These are phyloP conservation scores for Malassezia obtusa DNA, from an alignment of 1,284 basidiomycete species.

Conservation along the genomic window DNA sequence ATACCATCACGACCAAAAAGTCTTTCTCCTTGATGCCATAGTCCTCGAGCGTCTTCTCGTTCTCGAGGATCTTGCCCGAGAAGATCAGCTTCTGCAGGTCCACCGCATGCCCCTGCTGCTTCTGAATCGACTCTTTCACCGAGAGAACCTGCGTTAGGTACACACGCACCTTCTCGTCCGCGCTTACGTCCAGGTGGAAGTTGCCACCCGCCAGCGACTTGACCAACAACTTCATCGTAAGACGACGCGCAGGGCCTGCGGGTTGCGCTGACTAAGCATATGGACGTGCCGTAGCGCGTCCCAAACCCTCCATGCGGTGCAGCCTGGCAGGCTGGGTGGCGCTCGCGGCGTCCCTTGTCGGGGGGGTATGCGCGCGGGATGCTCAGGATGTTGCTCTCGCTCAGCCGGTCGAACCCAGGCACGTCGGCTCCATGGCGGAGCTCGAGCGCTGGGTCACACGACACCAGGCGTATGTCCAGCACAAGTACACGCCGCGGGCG, in stretches of 20 bases:
- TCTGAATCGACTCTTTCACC: conserved; percentile 77
- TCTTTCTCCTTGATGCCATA: conserved; percentile 97
- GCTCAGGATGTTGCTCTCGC: no score
- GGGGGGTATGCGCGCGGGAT: no score
- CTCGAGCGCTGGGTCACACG: not conserved
- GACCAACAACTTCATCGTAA: conserved; percentile 43
- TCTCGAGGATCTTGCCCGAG: conserved; percentile 82
- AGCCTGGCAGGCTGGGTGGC: no score
- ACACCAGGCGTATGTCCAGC: not conserved
- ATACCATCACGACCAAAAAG: conserved; percentile 95
- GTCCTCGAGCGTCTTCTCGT: conserved; percentile 76
- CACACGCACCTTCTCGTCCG: conserved; percentile 22
- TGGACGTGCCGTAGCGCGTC: no score
- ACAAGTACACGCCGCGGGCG: not conserved
- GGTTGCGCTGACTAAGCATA: not conserved
- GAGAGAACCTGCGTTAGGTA: conserved; percentile 52
- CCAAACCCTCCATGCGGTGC: no score
- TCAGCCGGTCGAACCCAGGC: no score
- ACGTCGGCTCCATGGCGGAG: not conserved
- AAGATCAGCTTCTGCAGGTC: conserved; percentile 88
- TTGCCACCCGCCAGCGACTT: conserved; percentile 45
- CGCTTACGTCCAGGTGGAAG: conserved; percentile 43
- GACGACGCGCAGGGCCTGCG: not conserved
- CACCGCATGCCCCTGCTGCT: conserved; percentile 64
- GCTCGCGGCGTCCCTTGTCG: no score